Base-by-base conservation (phyloP, 2,329 filamentous ascomycete genomes). In the Magnaporthiopsis incrustans region DNA sequence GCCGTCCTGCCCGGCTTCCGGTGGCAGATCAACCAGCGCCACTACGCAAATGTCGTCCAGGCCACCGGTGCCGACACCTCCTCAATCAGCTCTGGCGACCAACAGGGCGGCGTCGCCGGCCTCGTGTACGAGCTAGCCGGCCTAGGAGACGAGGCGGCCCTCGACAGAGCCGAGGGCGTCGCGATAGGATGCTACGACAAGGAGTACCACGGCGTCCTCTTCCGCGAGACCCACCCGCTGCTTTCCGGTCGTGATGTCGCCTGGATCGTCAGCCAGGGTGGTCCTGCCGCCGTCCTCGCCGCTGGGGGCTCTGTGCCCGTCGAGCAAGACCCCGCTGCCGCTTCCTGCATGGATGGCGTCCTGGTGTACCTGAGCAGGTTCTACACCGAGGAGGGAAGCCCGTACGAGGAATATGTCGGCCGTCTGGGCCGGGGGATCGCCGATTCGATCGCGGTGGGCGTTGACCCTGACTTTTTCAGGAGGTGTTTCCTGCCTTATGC, bases 21-120 rank as follows among this genome's bases (percentile, higher is more conserved):
- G 38, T 81, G 78, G 75, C 77, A 79, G 68, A 80, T 81, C 73
- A 81, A 81, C 69, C 72, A 79, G 70, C 75, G 78, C 30, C 78
- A 78, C 33, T 80, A 75, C 62, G 79, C 78, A 65, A 81, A 81
- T 67, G 72, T 81, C 33, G 64, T 78, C 44, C 18, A n/a, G 22
- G 6, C 22, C 22, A 68, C 69, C 2, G 56, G 35, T 2, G 62
- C 50, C 14, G 35, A 60, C 44, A 22, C 38, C 15, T 10, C 38
- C 38, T 22, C 38, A 14, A 15, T 27, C 59, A 15, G 57, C 68
- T 60, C 30, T 6, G 38, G 4, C 18, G 70, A 14, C 64, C 71
- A 32, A 75, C 74, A 8, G 71, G 71, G 38, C 73, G 71, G 44
- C 69, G 77, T 79, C 15, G 73, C 78, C 58, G 77, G 77, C 6